Conservation (phyloP, 495 filamentous ascomycete genomes). For the Penicillium psychrofluorescens region DNA sequence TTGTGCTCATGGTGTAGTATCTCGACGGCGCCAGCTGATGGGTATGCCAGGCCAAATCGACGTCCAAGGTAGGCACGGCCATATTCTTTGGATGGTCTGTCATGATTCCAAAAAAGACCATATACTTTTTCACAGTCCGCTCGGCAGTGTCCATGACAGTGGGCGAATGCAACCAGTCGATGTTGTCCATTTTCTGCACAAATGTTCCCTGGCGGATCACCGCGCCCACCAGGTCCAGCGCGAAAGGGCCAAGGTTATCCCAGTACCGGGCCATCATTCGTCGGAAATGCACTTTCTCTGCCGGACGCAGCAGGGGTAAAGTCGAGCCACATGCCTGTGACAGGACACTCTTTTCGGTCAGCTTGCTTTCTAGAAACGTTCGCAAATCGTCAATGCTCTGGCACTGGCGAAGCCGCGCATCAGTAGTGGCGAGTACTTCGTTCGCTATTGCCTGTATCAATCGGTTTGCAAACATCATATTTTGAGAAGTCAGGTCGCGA, state of each 20-base stretch:
- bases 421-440: constrained; percentile 28
- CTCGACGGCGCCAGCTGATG: constrained; percentile 51
- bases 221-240: constrained; percentile 67
- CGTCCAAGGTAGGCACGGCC: constrained; percentile 74
- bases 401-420: constrained; percentile 14
- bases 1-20: constrained; percentile 64
- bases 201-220: constrained; percentile 75
- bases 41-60: constrained; percentile 74
- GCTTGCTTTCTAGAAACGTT: constrained; percentile 1
- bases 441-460: constrained; percentile 37
- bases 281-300: constrained; percentile 46
- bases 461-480: constrained; percentile 51
- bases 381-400: constrained; percentile 7
- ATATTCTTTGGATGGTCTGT: constrained; percentile 39
- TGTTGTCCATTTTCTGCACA: constrained; percentile 71
- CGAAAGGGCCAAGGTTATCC: constrained; percentile 65
- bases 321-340: neutral
- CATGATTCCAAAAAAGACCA: constrained; percentile 63
- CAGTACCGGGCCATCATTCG: constrained; percentile 78
- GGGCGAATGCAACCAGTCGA: constrained; percentile 70
- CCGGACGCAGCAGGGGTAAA: neutral
- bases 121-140: constrained; percentile 61
- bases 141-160: constrained; percentile 55
- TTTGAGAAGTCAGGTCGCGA: neutral
- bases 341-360: constrained; percentile 5